phyloP scores from a whole-genome alignment of 2,329 filamentous ascomycete genomes.

The Exserohilum turcica region DNA sequence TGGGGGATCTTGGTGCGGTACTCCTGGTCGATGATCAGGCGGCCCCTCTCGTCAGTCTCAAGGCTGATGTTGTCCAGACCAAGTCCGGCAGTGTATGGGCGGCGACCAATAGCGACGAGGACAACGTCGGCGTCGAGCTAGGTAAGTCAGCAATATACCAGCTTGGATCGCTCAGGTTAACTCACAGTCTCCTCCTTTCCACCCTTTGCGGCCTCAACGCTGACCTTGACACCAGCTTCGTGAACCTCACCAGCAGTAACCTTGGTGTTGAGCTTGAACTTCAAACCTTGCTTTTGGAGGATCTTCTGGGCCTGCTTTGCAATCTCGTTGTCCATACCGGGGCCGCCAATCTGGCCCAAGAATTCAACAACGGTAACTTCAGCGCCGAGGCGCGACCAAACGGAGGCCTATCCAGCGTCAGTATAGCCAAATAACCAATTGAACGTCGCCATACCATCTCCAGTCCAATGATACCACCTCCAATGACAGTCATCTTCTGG shows the following conservation, averaged over 20 bases:
- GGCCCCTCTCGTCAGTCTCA: constrained; percentile 89
- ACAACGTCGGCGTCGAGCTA: constrained; percentile 94
- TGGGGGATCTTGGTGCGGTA: constrained; percentile 98
- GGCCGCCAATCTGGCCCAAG: constrained; percentile 92
- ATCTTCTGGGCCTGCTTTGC: constrained; percentile 91
- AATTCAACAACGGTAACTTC: constrained; percentile 99
- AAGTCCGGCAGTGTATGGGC: constrained; percentile 90
- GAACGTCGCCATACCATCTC: constrained; percentile 73
- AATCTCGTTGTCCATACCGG: constrained; percentile 95
- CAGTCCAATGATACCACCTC: constrained; percentile 96
- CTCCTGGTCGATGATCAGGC: constrained; percentile 96
- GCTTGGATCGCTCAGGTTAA: constrained; percentile 12
- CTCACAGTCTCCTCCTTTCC: constrained; percentile 90
- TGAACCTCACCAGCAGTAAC: constrained; percentile 82
- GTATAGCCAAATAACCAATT: constrained; percentile 16
- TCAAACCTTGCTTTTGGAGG: constrained; percentile 93
- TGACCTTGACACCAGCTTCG: constrained; percentile 77
- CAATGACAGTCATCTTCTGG: constrained; percentile 96
- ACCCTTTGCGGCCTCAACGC: constrained; percentile 90
- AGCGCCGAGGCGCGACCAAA: constrained; percentile 91
- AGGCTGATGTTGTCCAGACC: constrained; percentile 93
- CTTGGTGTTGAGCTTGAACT: constrained; percentile 98
- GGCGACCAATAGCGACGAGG: constrained; percentile 92
- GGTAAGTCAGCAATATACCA: constrained; percentile 21
- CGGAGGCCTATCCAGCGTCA: constrained; percentile 65